phyloP scores from a whole-genome alignment of 2,329 filamentous ascomycete species.

The Phyllosticta citrichinensis region DNA sequence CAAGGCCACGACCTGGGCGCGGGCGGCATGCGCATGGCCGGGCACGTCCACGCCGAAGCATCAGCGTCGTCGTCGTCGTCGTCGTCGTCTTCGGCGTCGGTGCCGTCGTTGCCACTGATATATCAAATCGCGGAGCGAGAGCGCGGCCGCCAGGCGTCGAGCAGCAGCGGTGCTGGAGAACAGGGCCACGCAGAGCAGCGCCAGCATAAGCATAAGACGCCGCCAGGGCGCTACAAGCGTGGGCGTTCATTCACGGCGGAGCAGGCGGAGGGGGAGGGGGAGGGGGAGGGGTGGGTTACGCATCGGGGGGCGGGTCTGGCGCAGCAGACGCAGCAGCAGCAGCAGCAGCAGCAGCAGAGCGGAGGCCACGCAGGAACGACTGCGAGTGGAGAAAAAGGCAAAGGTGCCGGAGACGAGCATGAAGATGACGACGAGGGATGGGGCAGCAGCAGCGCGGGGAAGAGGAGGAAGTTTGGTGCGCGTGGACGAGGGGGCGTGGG shows the following conservation, averaged over 20 bases:
- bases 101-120: neutral
- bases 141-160: neutral
- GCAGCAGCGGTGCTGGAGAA: neutral
- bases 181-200: neutral
- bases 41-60: neutral
- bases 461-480: neutral
- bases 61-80: neutral
- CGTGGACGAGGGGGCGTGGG: neutral
- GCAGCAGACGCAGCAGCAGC: neutral
- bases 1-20: neutral
- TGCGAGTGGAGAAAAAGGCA: neutral
- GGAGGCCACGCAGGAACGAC: neutral
- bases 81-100: neutral
- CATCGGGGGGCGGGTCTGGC: neutral
- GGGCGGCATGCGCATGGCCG: neutral
- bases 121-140: neutral
- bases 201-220: neutral
- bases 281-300: neutral
- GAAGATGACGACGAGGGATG: neutral
- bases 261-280: neutral
- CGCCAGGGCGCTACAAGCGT: neutral
- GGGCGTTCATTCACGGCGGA: neutral
- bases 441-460: neutral
- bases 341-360: neutral
- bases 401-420: neutral